phyloP scores from a whole-genome alignment of 2,329 filamentous ascomycete species.

The Ophiostoma tasmaniense region DNA sequence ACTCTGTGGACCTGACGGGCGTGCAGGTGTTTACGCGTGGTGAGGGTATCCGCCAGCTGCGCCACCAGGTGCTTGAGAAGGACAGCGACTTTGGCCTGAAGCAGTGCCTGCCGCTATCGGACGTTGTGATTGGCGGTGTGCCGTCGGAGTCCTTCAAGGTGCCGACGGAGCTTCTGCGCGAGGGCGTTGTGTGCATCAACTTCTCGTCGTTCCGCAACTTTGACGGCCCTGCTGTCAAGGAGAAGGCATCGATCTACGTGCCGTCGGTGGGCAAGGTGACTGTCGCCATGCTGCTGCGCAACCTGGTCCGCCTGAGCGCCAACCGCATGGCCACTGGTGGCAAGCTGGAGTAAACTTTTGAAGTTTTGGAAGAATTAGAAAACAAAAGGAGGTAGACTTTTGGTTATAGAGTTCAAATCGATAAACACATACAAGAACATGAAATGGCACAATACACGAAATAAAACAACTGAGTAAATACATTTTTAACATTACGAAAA shows the following conservation, averaged over 20 bases:
- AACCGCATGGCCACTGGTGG: constrained; percentile 15
- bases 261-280: constrained; percentile 97
- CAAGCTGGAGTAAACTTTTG: constrained; percentile 11
- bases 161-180: constrained; percentile 69
- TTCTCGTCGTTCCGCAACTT: constrained; percentile 97
- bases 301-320: constrained; percentile 50
- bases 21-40: constrained; percentile 90
- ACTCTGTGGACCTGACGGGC: constrained; percentile 86
- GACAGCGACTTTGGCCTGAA: constrained; percentile 64
- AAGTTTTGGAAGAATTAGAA: no score
- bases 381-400: background rate
- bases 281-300: constrained; percentile 81
- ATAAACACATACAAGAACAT: background rate
- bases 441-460: background rate
- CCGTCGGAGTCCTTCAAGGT: constrained; percentile 86
- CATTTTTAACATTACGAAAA: background rate
- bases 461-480: background rate
- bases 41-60: constrained; percentile 71
- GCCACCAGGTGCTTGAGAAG: constrained; percentile 81
- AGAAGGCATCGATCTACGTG: constrained; percentile 94
- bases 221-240: constrained; percentile 72
- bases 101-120: constrained; percentile 76
- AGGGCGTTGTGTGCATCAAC: constrained; percentile 97
- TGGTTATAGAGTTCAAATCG: background rate
- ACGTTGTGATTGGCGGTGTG: constrained; percentile 91